A percentile compares a stretch with the other conserved stretches of the same genome.
Conservation (phyloP, 2,329 filamentous ascomycete species). For the Fusarium sp. region DNA sequence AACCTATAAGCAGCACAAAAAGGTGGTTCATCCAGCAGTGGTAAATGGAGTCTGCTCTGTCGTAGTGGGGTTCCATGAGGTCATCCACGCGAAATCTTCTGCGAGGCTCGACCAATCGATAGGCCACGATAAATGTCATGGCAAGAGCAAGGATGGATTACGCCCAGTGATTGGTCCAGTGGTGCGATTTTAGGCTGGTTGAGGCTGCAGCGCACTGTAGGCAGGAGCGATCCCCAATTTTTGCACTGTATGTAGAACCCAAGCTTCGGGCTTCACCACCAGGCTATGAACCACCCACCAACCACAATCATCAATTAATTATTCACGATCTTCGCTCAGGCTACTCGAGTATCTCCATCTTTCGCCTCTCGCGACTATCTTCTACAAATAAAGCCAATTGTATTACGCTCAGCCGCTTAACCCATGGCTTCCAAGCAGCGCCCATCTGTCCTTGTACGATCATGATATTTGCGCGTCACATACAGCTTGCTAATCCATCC, state of each 20-base stretch:
- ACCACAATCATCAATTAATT: constrained; percentile 36
- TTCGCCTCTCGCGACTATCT: constrained; percentile 8
- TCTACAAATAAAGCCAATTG: neutral
- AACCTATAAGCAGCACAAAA: neutral
- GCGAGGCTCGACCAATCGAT: constrained; percentile 22
- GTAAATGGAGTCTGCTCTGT: neutral
- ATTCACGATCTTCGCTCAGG: constrained; percentile 11
- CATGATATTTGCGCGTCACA: constrained; percentile 20
- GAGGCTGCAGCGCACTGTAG: neutral
- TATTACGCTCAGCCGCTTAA: neutral
- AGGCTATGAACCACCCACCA: constrained; percentile 26
- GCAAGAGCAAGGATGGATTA: neutral
- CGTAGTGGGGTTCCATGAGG: constrained; percentile 46
- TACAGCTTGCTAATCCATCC: constrained; percentile 28
- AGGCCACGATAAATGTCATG: constrained; percentile 11
- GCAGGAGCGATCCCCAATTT: neutral
- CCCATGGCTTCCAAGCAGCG: constrained; percentile 66
- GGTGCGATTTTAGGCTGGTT: neutral
- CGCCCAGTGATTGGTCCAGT: neutral
- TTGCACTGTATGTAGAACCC: neutral
- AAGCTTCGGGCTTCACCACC: neutral
- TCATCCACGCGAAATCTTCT: constrained; percentile 36
- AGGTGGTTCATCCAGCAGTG: neutral
- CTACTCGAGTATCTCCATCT: constrained; percentile 12
- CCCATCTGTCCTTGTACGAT: constrained; percentile 68